Percentiles rank a stretch among this genome's conserved stretches.
Conservation (phyloP, 192 early-diverging fungal genomes). For the Phycomyces nitens region DNA sequence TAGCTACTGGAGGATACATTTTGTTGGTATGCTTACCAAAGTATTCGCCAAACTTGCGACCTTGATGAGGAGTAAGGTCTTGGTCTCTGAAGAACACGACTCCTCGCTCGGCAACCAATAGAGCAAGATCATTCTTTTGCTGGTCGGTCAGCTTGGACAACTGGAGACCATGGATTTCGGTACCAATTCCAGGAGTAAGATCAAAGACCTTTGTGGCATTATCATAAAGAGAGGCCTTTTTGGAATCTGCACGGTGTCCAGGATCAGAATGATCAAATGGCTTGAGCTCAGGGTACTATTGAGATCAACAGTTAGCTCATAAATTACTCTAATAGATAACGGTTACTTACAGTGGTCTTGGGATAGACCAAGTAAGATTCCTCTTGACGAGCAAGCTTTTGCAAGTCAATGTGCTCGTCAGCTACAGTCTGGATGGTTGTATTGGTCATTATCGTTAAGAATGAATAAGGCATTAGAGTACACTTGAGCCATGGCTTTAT, state of each 20-base stretch:
- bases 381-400: constrained; percentile 1
- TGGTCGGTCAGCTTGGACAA: constrained; percentile 54
- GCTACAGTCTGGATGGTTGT: background rate
- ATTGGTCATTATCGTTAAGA: background rate
- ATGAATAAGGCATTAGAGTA: no score
- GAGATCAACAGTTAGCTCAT: background rate
- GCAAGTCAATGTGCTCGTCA: constrained; percentile 8
- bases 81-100: constrained; percentile 71
- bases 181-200: constrained; percentile 59
- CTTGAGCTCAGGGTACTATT: constrained; percentile 23
- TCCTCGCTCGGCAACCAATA: constrained; percentile 60
- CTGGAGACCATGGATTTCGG: constrained; percentile 61
- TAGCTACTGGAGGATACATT: constrained; percentile 5
- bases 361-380: background rate
- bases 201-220: constrained; percentile 53
- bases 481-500: no score
- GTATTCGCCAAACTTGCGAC: constrained; percentile 48
- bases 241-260: constrained; percentile 49
- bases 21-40: constrained; percentile 35
- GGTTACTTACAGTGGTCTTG: constrained; percentile 2
- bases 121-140: constrained; percentile 58
- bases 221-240: constrained; percentile 51
- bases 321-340: background rate
- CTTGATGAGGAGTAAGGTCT: constrained; percentile 54
- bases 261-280: constrained; percentile 21